A percentile compares a stretch with the other conserved stretches of the same genome.
These are phyloP conservation scores for Knoxdaviesia proteae DNA, from an alignment of 2,329 filamentous ascomycete genomes.

Conservation along the genomic window DNA sequence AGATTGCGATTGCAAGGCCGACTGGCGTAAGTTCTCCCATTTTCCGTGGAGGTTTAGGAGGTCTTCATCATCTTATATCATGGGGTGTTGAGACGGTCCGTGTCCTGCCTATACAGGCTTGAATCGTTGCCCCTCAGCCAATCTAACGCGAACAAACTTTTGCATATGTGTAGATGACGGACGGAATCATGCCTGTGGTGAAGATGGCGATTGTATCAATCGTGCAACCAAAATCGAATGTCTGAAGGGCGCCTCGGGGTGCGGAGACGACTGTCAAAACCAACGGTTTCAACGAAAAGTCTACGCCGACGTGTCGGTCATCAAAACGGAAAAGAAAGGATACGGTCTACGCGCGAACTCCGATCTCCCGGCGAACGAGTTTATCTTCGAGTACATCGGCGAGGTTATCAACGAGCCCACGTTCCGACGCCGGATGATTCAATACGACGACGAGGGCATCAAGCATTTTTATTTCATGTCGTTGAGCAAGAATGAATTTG, in stretches of 20 bases:
- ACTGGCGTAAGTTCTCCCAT: slow-evolving; percentile 58
- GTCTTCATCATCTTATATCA: too few species aligned
- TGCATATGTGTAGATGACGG: slow-evolving; percentile 25
- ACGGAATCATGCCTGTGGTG: slow-evolving; percentile 70
- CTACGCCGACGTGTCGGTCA: slow-evolving; percentile 80
- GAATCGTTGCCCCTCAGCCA: too few species aligned
- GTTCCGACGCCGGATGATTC: slow-evolving; percentile 74
- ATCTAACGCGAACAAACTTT: too few species aligned
- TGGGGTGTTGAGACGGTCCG: too few species aligned
- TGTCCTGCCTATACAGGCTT: too few species aligned
- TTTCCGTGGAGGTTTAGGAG: too few species aligned
- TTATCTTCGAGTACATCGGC: slow-evolving; percentile 95
- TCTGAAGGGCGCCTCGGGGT: slow-evolving; percentile 53
- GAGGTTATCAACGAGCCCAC: slow-evolving; percentile 89
- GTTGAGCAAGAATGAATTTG: slow-evolving; percentile 84
- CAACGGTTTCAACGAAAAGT: slow-evolving; percentile 82
- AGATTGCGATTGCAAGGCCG: slow-evolving; percentile 86
- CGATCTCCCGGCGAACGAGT: slow-evolving; percentile 62
- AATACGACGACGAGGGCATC: slow-evolving; percentile 91
- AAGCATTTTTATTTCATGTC: slow-evolving; percentile 99
- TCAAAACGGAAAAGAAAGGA: slow-evolving; percentile 96
- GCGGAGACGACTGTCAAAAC: slow-evolving; percentile 74
- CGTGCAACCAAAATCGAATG: slow-evolving; percentile 97
- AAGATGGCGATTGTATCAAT: slow-evolving; percentile 97
- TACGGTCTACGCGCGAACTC: slow-evolving; percentile 72